Evolutionary conservation across 441 rosid genomes (phyloP).

Genomic region (Sinapis alba): DNA sequence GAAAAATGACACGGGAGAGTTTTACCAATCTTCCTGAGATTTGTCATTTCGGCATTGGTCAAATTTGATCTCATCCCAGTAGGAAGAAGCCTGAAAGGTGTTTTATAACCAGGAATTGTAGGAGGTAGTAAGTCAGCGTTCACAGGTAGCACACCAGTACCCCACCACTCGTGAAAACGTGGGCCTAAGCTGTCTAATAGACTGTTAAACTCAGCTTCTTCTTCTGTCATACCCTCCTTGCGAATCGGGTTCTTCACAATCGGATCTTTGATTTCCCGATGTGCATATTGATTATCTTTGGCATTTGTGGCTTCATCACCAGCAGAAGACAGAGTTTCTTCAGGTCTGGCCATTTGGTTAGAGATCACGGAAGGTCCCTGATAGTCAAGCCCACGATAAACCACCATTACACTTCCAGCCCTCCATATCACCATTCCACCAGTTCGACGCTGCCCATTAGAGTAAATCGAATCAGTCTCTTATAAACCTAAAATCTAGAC

Average conservation of each 20-base stretch:
- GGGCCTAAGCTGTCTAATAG: constrained; percentile 90
- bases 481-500: neutral
- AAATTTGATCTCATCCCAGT: constrained; percentile 87
- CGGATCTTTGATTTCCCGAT: constrained; percentile 46
- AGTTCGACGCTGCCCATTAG: constrained; percentile 86
- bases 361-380: constrained; percentile 66
- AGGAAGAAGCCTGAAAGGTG: constrained; percentile 98
- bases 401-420: constrained; percentile 96
- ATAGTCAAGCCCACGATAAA: constrained; percentile 78
- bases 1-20: constrained; percentile 96
- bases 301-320: constrained; percentile 33
- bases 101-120: constrained; percentile 76
- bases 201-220: constrained; percentile 75
- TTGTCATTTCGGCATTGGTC: constrained; percentile 94
- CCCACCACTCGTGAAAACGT: constrained; percentile 98
- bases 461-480: constrained; percentile 43
- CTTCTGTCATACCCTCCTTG: constrained; percentile 60
- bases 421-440: constrained; percentile 90
- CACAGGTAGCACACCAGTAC: constrained; percentile 93
- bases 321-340: constrained; percentile 58
- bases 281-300: constrained; percentile 38
- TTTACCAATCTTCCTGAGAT: constrained; percentile 85
- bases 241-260: constrained; percentile 39
- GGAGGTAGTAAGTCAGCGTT: constrained; percentile 94
- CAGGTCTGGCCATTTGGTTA: constrained; percentile 43